These are phyloP conservation scores for Blastomyces gilchristii DNA, from an alignment of 2,329 filamentous ascomycete genomes.

Conservation along the genomic window DNA sequence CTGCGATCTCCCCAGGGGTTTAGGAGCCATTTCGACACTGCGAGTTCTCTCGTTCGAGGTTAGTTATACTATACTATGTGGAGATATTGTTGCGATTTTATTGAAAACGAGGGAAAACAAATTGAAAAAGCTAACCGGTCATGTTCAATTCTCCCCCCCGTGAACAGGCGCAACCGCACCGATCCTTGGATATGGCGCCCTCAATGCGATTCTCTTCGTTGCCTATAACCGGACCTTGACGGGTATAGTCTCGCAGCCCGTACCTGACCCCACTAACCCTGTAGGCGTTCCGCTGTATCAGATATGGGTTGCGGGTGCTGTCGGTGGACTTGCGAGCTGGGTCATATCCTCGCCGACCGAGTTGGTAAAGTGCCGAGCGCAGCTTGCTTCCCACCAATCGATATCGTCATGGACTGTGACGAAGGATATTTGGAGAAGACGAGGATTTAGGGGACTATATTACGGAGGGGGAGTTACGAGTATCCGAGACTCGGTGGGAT, in stretches of 20 bases:
- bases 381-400: slow-evolving; percentile 45
- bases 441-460: slow-evolving; percentile 62
- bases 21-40: slow-evolving; percentile 26
- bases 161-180: slow-evolving; percentile 65
- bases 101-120: background rate
- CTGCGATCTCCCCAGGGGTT: slow-evolving; percentile 19
- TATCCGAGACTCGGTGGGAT: slow-evolving; percentile 77
- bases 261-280: slow-evolving; percentile 36
- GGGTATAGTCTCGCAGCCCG: slow-evolving; percentile 40
- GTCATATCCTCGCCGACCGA: slow-evolving; percentile 81
- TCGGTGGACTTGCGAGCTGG: slow-evolving; percentile 77
- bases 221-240: slow-evolving; percentile 78
- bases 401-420: slow-evolving; percentile 56
- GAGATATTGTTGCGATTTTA: background rate
- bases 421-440: slow-evolving; percentile 48
- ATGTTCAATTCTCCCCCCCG: slow-evolving; percentile 6
- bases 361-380: slow-evolving; percentile 78
- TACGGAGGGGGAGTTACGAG: slow-evolving; percentile 72
- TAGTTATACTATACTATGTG: slow-evolving; percentile 4
- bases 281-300: slow-evolving; percentile 47
- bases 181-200: slow-evolving; percentile 76
- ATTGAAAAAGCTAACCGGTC: background rate
- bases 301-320: slow-evolving; percentile 68
- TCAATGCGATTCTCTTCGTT: slow-evolving; percentile 84
- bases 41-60: slow-evolving; percentile 33